Conservation (phyloP, 2,329 filamentous ascomycete genomes). For the Pseudopithomyces maydicus region DNA sequence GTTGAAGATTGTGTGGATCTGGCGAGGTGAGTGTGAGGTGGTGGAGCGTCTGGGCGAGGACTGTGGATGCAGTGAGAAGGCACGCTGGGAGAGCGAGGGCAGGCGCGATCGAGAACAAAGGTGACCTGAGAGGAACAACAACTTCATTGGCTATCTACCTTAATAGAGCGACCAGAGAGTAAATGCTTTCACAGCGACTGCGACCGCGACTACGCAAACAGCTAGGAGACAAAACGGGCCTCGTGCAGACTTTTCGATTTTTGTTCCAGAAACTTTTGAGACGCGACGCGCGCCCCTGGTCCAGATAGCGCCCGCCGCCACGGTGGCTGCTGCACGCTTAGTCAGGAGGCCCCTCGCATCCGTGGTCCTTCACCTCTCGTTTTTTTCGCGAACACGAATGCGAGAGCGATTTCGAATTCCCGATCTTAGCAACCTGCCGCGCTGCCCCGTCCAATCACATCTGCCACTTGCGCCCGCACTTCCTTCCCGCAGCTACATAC, state of each 20-base stretch:
- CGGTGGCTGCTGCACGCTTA: neutral
- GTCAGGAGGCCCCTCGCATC: neutral
- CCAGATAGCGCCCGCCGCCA: constrained; percentile 3
- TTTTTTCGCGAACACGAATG: constrained; percentile 3
- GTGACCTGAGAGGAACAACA: constrained; percentile 9
- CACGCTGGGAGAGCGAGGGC: constrained; percentile 2
- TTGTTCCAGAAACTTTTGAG: neutral
- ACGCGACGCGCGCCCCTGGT: constrained; percentile 1
- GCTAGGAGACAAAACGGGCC: neutral
- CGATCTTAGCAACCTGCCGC: neutral
- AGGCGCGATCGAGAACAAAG: constrained; percentile 3
- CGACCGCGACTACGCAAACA: neutral
- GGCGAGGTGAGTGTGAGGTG: neutral
- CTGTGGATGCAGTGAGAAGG: neutral
- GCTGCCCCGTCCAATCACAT: neutral
- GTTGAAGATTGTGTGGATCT: neutral
- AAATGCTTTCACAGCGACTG: neutral
- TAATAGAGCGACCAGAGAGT: constrained; percentile 1
- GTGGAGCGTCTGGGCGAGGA: neutral
- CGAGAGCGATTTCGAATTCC: neutral
- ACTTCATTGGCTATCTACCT: constrained; percentile 15
- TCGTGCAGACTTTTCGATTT: neutral
- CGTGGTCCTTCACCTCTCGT: neutral
- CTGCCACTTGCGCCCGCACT: neutral
- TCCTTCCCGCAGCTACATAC: neutral